Conservation (phyloP, 192 early-diverging fungal genomes). For the Phycomyces blakesleeanus region DNA sequence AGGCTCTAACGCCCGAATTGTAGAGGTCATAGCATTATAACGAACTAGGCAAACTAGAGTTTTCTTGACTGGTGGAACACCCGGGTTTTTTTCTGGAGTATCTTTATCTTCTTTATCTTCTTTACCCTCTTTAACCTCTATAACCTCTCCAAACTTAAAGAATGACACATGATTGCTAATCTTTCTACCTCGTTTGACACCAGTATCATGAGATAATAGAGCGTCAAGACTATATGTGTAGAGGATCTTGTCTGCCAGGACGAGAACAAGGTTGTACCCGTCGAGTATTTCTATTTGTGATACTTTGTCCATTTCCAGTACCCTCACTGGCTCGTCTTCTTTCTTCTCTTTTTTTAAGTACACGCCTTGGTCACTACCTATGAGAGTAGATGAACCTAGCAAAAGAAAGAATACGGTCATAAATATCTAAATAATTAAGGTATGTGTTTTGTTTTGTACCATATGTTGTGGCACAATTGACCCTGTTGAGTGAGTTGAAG, state of each 20-base stretch:
- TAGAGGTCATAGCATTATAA: conserved; percentile 69
- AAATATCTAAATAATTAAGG: not conserved
- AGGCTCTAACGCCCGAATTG: conserved; percentile 76
- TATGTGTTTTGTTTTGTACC: conserved; percentile 27
- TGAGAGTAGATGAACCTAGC: conserved; percentile 54
- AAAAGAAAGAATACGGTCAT: not conserved
- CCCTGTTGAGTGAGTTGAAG: conserved; percentile 50
- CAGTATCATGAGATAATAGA: conserved; percentile 41
- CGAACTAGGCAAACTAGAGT: conserved; percentile 65
- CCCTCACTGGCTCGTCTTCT: conserved; percentile 43
- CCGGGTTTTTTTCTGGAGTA: too few species aligned
- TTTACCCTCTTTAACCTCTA: too few species aligned
- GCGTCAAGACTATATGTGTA: conserved; percentile 54
- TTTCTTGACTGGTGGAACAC: conserved; percentile 15
- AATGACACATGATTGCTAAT: conserved; percentile 65
- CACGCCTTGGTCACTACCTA: conserved; percentile 86
- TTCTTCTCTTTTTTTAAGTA: conserved; percentile 57
- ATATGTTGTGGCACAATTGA: conserved; percentile 52
- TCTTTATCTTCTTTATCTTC: too few species aligned
- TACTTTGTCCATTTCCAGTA: conserved; percentile 72
- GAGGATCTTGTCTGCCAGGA: conserved; percentile 74
- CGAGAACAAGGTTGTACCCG: conserved; percentile 69
- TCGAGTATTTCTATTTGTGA: conserved; percentile 85
- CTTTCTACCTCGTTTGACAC: conserved; percentile 44
- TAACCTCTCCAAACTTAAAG: conserved; percentile 64